These are phyloP conservation scores for Annona squamosa DNA, from an alignment of 164 flowering plant species.

Conservation along the genomic window DNA sequence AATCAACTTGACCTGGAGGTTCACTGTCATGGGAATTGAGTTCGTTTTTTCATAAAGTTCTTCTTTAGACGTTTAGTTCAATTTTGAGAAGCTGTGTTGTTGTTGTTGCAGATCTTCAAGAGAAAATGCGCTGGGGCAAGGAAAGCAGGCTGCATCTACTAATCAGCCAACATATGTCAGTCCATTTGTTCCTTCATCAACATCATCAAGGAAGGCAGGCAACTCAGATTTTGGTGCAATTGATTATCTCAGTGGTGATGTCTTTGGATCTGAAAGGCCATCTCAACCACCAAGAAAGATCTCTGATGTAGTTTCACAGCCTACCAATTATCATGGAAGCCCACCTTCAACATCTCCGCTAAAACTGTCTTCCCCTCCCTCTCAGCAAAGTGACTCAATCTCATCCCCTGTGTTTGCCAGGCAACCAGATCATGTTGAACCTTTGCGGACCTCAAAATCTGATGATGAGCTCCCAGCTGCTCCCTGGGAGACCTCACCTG, in stretches of 20 bases:
- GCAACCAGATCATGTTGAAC: slow-evolving; percentile 43
- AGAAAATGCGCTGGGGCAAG: slow-evolving; percentile 30
- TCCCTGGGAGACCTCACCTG: slow-evolving; percentile 43
- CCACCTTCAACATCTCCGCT: slow-evolving; percentile 4
- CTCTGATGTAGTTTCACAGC: slow-evolving; percentile 21
- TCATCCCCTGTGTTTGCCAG: slow-evolving; percentile 28
- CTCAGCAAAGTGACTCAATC: slow-evolving; percentile 19
- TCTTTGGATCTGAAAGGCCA: slow-evolving; percentile 37
- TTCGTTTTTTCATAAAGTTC: neutral
- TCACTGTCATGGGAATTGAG: neutral
- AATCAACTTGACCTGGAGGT: neutral
- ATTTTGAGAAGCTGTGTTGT: too few species aligned
- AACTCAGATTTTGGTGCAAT: slow-evolving; percentile 29
- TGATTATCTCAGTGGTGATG: slow-evolving; percentile 88
- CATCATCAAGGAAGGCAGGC: slow-evolving; percentile 40
- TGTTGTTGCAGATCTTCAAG: slow-evolving; percentile 55
- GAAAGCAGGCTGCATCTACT: slow-evolving; percentile 25
- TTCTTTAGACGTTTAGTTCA: neutral
- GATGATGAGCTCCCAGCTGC: slow-evolving; percentile 45
- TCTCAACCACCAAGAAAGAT: slow-evolving; percentile 20
- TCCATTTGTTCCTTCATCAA: slow-evolving; percentile 78
- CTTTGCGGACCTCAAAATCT: slow-evolving; percentile 31
- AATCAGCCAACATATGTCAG: slow-evolving; percentile 29
- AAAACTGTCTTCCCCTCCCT: slow-evolving; percentile 5
- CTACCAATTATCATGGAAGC: slow-evolving; percentile 19